Percentiles rank a stretch among this genome's conserved stretches.
Conservation (phyloP, 1,284 basidiomycete genomes). For the Moesziomyces sp. region DNA sequence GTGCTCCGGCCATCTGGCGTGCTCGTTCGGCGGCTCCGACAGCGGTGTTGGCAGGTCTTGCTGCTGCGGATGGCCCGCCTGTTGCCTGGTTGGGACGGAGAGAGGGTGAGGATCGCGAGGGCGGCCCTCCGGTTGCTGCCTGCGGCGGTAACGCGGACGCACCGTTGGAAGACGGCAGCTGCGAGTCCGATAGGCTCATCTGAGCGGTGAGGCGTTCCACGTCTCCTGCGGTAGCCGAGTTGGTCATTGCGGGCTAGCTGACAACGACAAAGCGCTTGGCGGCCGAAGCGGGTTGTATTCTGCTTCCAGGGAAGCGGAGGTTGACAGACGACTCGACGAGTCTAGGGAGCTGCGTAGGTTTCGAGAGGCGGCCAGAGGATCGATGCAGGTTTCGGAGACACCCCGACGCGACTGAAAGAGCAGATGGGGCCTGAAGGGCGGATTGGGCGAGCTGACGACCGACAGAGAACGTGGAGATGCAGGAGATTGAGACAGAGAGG, state of each 20-base stretch:
- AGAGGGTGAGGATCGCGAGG: conserved; percentile 12
- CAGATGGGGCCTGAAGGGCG: too few relatives aligned
- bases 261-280: neutral
- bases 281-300: too few relatives aligned
- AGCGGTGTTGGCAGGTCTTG: conserved; percentile 25
- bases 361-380: too few relatives aligned
- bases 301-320: too few relatives aligned
- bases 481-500: too few relatives aligned
- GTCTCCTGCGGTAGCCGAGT: conserved; percentile 28
- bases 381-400: too few relatives aligned
- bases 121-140: conserved; percentile 39
- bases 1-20: conserved; percentile 55
- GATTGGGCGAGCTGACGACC: too few relatives aligned
- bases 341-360: too few relatives aligned
- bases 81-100: conserved; percentile 17
- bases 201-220: conserved; percentile 41
- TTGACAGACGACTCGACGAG: too few relatives aligned
- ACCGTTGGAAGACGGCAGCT: neutral
- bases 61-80: conserved; percentile 17
- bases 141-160: conserved; percentile 5
- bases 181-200: conserved; percentile 35
- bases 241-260: conserved; percentile 16
- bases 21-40: conserved; percentile 56
- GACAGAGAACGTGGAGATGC: too few relatives aligned
- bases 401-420: too few relatives aligned